These are phyloP conservation scores for Lathyrus tuberosus DNA, from an alignment of 306 rosid genomes.

Conservation along the genomic window DNA sequence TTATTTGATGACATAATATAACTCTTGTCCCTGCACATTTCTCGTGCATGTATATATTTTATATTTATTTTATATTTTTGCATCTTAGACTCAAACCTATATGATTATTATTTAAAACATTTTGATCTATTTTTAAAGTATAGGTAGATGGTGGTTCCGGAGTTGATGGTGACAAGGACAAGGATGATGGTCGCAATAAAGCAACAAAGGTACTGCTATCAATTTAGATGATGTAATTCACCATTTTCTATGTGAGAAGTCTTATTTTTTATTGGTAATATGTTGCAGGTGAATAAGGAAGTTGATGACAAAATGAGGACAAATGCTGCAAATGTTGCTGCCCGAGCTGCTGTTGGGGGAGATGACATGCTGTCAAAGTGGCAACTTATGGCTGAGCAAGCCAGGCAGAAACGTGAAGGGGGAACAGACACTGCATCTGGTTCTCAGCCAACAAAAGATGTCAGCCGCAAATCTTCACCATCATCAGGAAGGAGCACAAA, in stretches of 20 bases:
- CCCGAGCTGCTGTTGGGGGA: conserved; percentile 99
- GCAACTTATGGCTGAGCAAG: conserved; percentile 98
- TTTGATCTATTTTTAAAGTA: conserved; percentile 26
- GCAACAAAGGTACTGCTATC: conserved; percentile 60
- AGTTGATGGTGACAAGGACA: conserved; percentile 73
- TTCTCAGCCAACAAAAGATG: conserved; percentile 75
- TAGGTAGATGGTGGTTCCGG: conserved; percentile 69
- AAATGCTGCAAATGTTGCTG: conserved; percentile 97
- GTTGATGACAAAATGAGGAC: conserved; percentile 97
- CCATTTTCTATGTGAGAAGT: conserved; percentile 16
- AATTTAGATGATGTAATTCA: conserved; percentile 21
- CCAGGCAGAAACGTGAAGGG: conserved; percentile 90
- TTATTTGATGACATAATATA: conserved; percentile 12
- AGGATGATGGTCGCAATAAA: conserved; percentile 83
- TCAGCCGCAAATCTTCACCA: conserved; percentile 52
- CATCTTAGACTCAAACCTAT: conserved; percentile 13
- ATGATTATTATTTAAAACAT: conserved; percentile 22
- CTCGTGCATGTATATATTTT: not conserved
- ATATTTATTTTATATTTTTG: too few relatives aligned
- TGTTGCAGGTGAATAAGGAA: conserved; percentile 68
- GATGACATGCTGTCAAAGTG: conserved; percentile 95
- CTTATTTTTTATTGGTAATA: conserved; percentile 30
- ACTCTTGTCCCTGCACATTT: conserved; percentile 28
- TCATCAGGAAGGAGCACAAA: conserved; percentile 64
- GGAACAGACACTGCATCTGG: conserved; percentile 62